phyloP scores from a whole-genome alignment of 2,329 filamentous ascomycete genomes.

The Fusarium armeniacum region DNA sequence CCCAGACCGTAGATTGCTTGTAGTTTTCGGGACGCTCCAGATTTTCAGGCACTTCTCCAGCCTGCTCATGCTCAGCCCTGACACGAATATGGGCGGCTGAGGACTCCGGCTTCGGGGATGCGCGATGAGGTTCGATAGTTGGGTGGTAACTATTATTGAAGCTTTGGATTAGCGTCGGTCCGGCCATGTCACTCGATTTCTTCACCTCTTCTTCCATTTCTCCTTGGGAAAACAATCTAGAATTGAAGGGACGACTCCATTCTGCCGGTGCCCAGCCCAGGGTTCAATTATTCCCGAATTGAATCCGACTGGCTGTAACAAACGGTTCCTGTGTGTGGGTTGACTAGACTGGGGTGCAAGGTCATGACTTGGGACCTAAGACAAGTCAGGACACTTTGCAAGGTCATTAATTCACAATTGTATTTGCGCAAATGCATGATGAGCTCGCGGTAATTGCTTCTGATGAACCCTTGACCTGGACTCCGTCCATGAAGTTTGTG shows the following conservation, averaged over 20 bases:
- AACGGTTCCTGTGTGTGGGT: constrained; percentile 39
- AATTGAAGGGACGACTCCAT: constrained; percentile 30
- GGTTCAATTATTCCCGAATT: constrained; percentile 44
- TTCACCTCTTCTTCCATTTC: constrained; percentile 24
- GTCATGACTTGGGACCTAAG: background rate
- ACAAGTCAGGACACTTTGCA: background rate
- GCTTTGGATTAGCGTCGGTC: constrained; percentile 24
- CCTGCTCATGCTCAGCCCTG: constrained; percentile 13
- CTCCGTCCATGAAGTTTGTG: background rate
- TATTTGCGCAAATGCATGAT: background rate
- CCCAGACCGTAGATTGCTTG: constrained; percentile 43
- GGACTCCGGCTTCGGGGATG: constrained; percentile 38
- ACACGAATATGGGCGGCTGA: constrained; percentile 5
- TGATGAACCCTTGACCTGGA: background rate
- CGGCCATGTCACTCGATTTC: constrained; percentile 20
- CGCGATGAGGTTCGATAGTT: constrained; percentile 13
- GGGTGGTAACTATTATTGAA: constrained; percentile 4
- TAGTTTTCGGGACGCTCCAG: constrained; percentile 36
- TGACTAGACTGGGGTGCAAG: background rate
- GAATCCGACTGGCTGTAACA: constrained; percentile 27
- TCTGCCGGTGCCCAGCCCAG: constrained; percentile 34
- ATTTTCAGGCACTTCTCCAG: constrained; percentile 35
- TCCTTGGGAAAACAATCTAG: constrained; percentile 21
- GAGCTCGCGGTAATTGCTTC: background rate
- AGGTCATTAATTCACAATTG: background rate